Evolutionary conservation across 441 rosid genomes (phyloP), one percentile per base, ranked within the genome.

Genomic region (Lepidium campestre): DNA sequence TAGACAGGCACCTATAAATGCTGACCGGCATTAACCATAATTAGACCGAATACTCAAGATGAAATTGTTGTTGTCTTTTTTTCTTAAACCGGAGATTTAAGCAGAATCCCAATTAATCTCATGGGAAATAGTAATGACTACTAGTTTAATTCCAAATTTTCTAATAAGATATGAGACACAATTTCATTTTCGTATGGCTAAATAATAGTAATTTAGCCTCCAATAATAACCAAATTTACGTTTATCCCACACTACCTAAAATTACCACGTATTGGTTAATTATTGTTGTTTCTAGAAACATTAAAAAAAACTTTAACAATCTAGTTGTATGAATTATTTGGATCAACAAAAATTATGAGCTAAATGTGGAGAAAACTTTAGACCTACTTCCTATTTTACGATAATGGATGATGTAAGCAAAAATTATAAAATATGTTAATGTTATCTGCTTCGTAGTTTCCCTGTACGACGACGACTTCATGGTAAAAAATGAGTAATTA

Each of bases 321-420:
- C n/a, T n/a, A 59, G 19, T 31, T 31, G 42, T 49, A 25, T 27
- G 41, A 58, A 10, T 7, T 48, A 48, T 58, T 14, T 11, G 4
- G 35, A 58, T 27, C 37, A 58, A 27, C 17, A 40, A 49, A 68
- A 18, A 31, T 12, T 11, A 49, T 59, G 67, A 69, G 45, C 25
- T 53, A 34, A 36, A 29, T 39, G 60, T 7, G 53, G 67, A 40
- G 13, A 36, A 12, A 70, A 62, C 32, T 52, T 54, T 52, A 25
- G 20, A 15, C 32, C 67, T 34, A 45, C 63, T 35, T 63, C 31
- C 14, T 14, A 55, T 19, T 40, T 63, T n/a, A 27, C 15, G 34
- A 55, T 47, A 63, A 11, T 36, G 53, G 45, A 39, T 57, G 52
- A 71, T 59, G 46, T 71, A 19, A 45, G 65, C 36, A 18, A 9